These are phyloP conservation scores for Gentiana macrophylla DNA, from an alignment of 257 asterid genomes.

Conservation along the genomic window DNA sequence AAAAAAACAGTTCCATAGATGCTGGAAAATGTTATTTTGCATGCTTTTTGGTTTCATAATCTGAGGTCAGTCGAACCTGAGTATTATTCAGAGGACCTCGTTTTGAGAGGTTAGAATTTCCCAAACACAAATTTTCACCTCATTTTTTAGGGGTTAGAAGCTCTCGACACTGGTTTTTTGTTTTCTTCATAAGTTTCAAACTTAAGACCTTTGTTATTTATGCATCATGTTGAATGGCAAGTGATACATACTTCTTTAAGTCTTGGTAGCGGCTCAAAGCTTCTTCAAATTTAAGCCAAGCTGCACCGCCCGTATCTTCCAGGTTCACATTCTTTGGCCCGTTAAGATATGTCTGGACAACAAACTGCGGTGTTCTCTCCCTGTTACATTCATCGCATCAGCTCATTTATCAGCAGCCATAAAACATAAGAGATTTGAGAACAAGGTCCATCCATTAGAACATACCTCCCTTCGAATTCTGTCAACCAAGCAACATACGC, in stretches of 20 bases:
- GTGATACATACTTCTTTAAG: slow-evolving; percentile 32
- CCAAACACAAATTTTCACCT: too few relatives aligned
- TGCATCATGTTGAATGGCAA: neutral
- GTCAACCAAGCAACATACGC: slow-evolving; percentile 86
- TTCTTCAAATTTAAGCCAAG: slow-evolving; percentile 43
- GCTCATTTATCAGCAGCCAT: neutral
- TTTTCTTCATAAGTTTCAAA: too few relatives aligned
- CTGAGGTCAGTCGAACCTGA: too few relatives aligned
- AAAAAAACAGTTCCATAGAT: too few relatives aligned
- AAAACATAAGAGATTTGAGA: too few relatives aligned
- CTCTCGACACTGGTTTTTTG: too few relatives aligned
- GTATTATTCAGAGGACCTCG: too few relatives aligned
- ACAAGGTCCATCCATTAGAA: neutral
- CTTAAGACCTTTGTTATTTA: too few relatives aligned
- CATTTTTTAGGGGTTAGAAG: too few relatives aligned
- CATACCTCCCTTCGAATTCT: slow-evolving; percentile 81
- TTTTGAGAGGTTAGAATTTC: too few relatives aligned
- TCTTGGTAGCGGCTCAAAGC: slow-evolving; percentile 44
- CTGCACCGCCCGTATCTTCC: slow-evolving; percentile 43
- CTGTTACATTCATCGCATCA: slow-evolving; percentile 20
- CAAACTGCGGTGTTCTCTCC: slow-evolving; percentile 61
- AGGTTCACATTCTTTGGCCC: slow-evolving; percentile 85
- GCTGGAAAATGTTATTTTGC: too few relatives aligned
- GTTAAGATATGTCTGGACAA: slow-evolving; percentile 73
- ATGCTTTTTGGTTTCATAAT: too few relatives aligned